Evolutionary conservation across 441 rosid species (phyloP).

Genomic region (Adansonia grandidieri): DNA sequence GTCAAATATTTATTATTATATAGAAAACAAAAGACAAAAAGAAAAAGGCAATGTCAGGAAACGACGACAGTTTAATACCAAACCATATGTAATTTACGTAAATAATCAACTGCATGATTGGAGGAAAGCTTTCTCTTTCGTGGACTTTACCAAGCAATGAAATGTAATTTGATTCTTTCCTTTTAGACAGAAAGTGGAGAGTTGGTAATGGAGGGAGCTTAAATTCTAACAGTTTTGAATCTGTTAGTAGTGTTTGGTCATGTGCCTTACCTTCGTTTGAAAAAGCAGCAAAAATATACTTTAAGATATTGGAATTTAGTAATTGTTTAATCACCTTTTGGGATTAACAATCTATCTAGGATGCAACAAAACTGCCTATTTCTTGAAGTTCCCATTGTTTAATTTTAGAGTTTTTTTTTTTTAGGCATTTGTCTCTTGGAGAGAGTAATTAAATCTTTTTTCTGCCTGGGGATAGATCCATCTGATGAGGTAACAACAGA

Average conservation of each 20-base stretch:
- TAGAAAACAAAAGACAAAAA: slow-evolving; percentile 32
- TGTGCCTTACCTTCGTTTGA: slow-evolving; percentile 5
- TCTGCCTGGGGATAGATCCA: slow-evolving; percentile 16
- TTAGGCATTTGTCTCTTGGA: slow-evolving; percentile 18
- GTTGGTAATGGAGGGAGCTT: neutral
- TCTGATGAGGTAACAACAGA: neutral
- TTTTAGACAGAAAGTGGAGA: neutral
- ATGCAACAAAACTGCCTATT: slow-evolving; percentile 3
- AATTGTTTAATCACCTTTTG: slow-evolving; percentile 10
- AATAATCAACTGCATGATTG: slow-evolving; percentile 28
- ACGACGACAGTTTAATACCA: slow-evolving; percentile 29
- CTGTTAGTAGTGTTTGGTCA: slow-evolving; percentile 5
- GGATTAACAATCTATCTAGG: slow-evolving; percentile 11
- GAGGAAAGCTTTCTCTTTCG: neutral
- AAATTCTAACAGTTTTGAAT: slow-evolving; percentile 16
- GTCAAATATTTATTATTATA: neutral
- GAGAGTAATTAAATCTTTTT: neutral
- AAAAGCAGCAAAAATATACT: slow-evolving; percentile 8
- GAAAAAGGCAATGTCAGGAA: slow-evolving; percentile 22
- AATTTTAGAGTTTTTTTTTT: neutral
- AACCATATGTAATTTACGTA: neutral
- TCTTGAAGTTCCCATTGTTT: neutral
- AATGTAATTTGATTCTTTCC: neutral
- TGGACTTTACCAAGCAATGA: neutral
- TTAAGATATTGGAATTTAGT: slow-evolving; percentile 1